Evolutionary conservation across 495 filamentous ascomycete species (phyloP).

Genomic region (Aspergillus taichungensis): DNA sequence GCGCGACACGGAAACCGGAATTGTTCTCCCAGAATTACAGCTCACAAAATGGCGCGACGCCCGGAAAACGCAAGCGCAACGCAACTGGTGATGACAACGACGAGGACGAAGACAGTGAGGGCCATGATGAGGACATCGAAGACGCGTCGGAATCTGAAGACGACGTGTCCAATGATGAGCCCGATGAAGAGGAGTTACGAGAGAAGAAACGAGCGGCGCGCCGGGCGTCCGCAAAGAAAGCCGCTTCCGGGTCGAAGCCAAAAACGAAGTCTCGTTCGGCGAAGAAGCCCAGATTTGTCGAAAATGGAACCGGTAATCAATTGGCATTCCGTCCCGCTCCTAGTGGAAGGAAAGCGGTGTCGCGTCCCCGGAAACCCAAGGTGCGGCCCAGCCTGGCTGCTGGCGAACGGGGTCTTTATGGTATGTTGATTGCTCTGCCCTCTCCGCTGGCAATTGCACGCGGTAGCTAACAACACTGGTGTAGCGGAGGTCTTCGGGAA

Average conservation of each 20-base stretch:
- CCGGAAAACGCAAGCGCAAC: conserved; percentile 48
- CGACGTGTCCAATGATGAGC: conserved; percentile 41
- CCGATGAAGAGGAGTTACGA: conserved; percentile 59
- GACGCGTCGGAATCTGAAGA: conserved; percentile 46
- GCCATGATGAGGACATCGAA: conserved; percentile 43
- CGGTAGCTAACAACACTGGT: conserved; percentile 9
- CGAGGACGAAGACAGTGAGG: conserved; percentile 34
- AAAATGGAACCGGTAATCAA: conserved; percentile 47
- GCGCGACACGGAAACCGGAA: conserved; percentile 65
- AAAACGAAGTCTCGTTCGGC: conserved; percentile 22
- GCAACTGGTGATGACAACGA: conserved; percentile 20
- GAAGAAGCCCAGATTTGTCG: conserved; percentile 48
- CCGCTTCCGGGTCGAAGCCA: conserved; percentile 31
- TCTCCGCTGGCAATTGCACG: not conserved
- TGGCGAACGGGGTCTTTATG: conserved; percentile 65
- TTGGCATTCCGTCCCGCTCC: conserved; percentile 41
- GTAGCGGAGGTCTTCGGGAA: conserved; percentile 76
- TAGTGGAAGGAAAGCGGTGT: conserved; percentile 31
- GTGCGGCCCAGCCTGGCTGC: conserved; percentile 55
- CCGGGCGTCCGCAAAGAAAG: conserved; percentile 53
- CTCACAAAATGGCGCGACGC: conserved; percentile 19
- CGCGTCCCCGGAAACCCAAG: conserved; percentile 45
- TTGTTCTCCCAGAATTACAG: conserved; percentile 45
- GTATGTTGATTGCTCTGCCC: conserved; percentile 36
- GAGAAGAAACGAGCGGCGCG: conserved; percentile 43